These are phyloP conservation scores for Pythium oligandrum DNA, from an alignment of 352 stramenopile species.

Conservation along the genomic window DNA sequence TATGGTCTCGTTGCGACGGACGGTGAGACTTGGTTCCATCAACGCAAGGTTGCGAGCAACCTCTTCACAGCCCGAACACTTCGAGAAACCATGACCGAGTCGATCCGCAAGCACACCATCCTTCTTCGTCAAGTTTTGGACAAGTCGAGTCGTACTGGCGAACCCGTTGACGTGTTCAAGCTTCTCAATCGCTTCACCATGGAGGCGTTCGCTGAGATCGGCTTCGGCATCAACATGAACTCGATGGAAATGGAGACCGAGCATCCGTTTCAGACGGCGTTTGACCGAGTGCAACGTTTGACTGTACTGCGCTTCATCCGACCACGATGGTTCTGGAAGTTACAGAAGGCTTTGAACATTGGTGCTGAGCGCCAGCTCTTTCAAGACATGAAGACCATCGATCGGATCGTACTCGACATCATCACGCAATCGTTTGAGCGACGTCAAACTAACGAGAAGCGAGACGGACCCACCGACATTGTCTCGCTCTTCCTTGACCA, in stretches of 20 bases:
- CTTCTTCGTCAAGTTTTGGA: conserved; percentile 23
- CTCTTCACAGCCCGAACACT: conserved; percentile 62
- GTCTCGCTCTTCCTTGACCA: conserved; percentile 26
- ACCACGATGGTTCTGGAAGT: conserved; percentile 39
- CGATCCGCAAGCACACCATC: conserved; percentile 23
- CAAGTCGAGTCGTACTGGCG: neutral
- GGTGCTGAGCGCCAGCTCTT: conserved; percentile 28
- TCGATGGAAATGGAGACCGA: conserved; percentile 25
- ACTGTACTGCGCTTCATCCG: conserved; percentile 31
- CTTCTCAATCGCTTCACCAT: conserved; percentile 57
- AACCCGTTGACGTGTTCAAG: conserved; percentile 31
- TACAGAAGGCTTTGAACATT: conserved; percentile 29
- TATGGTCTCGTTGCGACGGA: conserved; percentile 68
- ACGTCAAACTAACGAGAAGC: neutral
- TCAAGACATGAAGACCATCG: conserved; percentile 25
- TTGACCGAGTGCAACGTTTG: conserved; percentile 36
- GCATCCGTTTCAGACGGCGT: conserved; percentile 45
- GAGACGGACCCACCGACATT: neutral
- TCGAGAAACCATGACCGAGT: conserved; percentile 29
- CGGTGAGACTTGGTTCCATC: conserved; percentile 47
- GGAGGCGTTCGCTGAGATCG: conserved; percentile 64
- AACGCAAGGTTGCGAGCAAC: conserved; percentile 79
- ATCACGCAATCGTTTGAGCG: conserved; percentile 27
- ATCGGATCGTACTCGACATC: conserved; percentile 32
- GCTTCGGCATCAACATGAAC: conserved; percentile 51